phyloP scores from a whole-genome alignment of 2,329 filamentous ascomycete species.

The Zasmidium cellare region DNA sequence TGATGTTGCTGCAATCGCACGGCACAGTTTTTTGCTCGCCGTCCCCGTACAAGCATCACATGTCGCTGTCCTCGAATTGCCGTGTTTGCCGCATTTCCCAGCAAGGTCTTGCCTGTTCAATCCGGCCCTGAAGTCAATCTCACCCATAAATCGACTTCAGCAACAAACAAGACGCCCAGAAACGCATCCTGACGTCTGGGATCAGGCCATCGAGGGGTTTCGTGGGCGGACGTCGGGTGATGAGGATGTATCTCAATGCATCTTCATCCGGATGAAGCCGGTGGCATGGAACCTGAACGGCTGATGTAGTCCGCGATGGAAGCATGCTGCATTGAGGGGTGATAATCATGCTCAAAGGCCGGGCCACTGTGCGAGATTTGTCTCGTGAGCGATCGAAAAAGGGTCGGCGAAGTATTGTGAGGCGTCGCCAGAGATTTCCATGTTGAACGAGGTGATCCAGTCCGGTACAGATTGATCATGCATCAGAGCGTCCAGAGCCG shows the following conservation, averaged over 20 bases:
- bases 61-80: background rate
- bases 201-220: background rate
- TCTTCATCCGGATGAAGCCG: background rate
- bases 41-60: background rate
- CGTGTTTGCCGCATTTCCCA: background rate
- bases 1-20: no score
- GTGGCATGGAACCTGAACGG: background rate
- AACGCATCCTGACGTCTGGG: background rate
- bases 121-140: background rate
- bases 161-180: background rate
- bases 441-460: slow-evolving; percentile 15
- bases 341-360: background rate
- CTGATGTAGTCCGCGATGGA: no score
- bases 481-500: slow-evolving; percentile 6
- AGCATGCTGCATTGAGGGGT: background rate
- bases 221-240: background rate
- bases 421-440: slow-evolving; percentile 13
- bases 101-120: background rate
- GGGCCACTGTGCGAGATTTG: slow-evolving; percentile 2
- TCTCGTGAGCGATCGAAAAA: slow-evolving; percentile 11
- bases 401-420: slow-evolving; percentile 10
- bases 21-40: background rate
- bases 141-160: background rate
- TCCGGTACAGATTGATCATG: slow-evolving; percentile 10
- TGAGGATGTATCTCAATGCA: background rate